Conservation (phyloP, 352 stramenopile species). For the Phytophthora uliginosa region DNA sequence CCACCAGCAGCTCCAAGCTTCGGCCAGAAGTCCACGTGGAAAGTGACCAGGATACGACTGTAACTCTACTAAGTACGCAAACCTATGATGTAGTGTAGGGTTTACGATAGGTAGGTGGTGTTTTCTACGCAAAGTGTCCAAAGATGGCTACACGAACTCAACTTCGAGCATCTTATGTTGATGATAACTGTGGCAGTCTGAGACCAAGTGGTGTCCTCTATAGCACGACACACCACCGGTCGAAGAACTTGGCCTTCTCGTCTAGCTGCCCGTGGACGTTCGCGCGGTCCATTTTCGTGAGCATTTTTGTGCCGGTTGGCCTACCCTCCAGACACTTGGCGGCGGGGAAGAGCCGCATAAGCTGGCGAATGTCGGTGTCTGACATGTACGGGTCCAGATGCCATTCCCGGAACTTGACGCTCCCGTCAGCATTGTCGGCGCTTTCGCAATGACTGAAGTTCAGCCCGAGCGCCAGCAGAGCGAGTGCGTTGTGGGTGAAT, state of each 20-base stretch:
- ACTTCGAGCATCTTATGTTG: not conserved
- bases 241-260: conserved; percentile 66
- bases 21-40: conserved; percentile 37
- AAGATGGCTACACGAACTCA: conserved; percentile 14
- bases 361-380: conserved; percentile 64
- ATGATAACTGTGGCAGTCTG: not conserved
- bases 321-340: conserved; percentile 52
- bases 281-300: conserved; percentile 55
- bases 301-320: conserved; percentile 54
- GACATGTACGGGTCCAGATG: conserved; percentile 82
- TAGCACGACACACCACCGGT: conserved; percentile 80
- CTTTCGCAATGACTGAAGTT: conserved; percentile 69
- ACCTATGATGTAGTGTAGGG: not conserved
- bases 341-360: conserved; percentile 58
- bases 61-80: not conserved
- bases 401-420: conserved; percentile 62
- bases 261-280: conserved; percentile 73
- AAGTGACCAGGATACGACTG: conserved; percentile 21
- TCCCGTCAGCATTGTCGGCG: conserved; percentile 11
- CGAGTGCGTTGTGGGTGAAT: conserved; percentile 62
- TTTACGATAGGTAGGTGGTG: conserved; percentile 8
- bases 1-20: conserved; percentile 3
- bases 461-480: conserved; percentile 59
- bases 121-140: conserved; percentile 1
- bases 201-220: conserved; percentile 29